Percentiles rank a stretch among this genome's conserved stretches.
These are phyloP conservation scores for Nicotiana sylvestris DNA, from an alignment of 257 asterid genomes.

Conservation along the genomic window DNA sequence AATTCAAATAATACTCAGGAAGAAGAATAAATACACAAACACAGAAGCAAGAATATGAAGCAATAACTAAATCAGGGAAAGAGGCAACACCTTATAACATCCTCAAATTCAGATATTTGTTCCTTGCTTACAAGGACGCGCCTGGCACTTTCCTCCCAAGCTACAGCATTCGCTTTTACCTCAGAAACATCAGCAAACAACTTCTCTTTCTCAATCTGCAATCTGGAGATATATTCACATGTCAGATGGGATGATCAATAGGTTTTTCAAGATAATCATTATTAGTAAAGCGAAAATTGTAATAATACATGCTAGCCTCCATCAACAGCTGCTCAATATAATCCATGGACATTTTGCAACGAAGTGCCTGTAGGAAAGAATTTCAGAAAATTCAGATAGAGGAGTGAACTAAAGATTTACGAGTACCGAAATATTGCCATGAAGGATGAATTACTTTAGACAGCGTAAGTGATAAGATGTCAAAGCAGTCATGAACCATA, in stretches of 20 bases:
- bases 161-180: slow-evolving; percentile 38
- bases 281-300: slow-evolving; percentile 19
- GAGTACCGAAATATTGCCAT: not conserved
- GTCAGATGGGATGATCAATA: slow-evolving; percentile 22
- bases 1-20: slow-evolving; percentile 11
- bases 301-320: slow-evolving; percentile 68
- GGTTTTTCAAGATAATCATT: slow-evolving; percentile 12
- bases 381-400: slow-evolving; percentile 6
- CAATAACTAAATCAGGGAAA: not conserved
- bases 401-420: not conserved
- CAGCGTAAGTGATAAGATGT: not conserved
- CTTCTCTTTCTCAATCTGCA: slow-evolving; percentile 79
- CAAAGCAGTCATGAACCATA: not conserved
- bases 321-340: slow-evolving; percentile 48
- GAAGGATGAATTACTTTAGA: not conserved
- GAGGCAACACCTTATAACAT: slow-evolving; percentile 56
- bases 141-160: slow-evolving; percentile 74
- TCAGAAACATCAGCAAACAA: slow-evolving; percentile 52
- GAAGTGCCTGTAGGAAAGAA: slow-evolving; percentile 51
- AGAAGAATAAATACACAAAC: slow-evolving; percentile 2
- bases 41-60: slow-evolving; percentile 12
- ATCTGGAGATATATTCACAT: slow-evolving; percentile 47
- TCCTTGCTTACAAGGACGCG: slow-evolving; percentile 46
- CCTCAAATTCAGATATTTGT: slow-evolving; percentile 62
- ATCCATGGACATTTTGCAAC: slow-evolving; percentile 53